A percentile compares a stretch with the other conserved stretches of the same genome.
Evolutionary conservation across 139 green algal genomes (phyloP).

Genomic region (Diplosphaera chodatii): DNA sequence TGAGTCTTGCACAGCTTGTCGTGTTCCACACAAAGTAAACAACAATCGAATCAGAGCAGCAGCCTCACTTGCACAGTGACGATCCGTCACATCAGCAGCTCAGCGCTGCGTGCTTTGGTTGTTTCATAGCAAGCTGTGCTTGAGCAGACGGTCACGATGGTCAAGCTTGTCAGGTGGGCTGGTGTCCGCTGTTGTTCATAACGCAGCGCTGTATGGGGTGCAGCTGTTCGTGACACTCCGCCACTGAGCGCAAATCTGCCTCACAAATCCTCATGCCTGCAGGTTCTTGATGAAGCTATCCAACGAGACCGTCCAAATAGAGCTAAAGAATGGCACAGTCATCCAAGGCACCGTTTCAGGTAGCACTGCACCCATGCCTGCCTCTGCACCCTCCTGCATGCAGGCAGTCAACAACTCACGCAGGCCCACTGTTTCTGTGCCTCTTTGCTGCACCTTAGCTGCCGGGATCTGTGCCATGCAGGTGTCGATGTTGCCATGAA

Average conservation of each 20-base stretch:
- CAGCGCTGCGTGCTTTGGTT: neutral
- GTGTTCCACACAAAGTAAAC: too few relatives aligned
- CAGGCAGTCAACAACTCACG: too few relatives aligned
- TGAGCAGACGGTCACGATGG: slow-evolving; percentile 32
- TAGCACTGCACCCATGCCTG: slow-evolving; percentile 33
- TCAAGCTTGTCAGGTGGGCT: slow-evolving; percentile 61
- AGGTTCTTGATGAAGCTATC: slow-evolving; percentile 98
- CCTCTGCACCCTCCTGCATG: neutral
- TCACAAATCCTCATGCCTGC: too few relatives aligned
- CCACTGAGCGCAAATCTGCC: too few relatives aligned
- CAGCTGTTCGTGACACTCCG: neutral
- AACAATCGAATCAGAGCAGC: too few relatives aligned
- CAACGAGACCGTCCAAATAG: slow-evolving; percentile 96
- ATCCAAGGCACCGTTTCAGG: slow-evolving; percentile 92
- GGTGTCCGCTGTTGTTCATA: neutral
- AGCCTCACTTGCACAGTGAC: too few relatives aligned
- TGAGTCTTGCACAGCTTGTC: too few relatives aligned
- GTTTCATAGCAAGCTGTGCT: neutral
- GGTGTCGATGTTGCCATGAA: slow-evolving; percentile 99
- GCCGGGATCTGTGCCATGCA: too few relatives aligned
- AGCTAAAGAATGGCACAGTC: slow-evolving; percentile 97
- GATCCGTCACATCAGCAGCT: too few relatives aligned
- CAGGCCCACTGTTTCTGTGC: too few relatives aligned
- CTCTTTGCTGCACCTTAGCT: too few relatives aligned
- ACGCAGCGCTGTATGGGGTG: too few relatives aligned